Conservation (phyloP, 768 basidiomycete species). For the Mycena haematopus region DNA sequence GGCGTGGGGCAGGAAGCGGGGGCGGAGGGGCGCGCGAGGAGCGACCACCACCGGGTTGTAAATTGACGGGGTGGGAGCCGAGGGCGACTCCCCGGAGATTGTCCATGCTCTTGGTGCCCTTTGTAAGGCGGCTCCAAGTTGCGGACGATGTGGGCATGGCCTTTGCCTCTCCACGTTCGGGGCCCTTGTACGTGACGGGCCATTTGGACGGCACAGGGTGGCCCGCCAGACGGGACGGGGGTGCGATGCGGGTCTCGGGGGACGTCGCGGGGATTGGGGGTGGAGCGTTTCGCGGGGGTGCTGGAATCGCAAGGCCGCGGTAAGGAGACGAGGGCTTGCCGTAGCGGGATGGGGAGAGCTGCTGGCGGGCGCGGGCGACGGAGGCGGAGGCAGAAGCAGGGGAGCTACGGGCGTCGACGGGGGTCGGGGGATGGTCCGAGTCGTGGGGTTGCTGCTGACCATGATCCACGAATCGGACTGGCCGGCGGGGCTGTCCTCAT, state of each 20-base stretch:
- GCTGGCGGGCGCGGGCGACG: slow-evolving; percentile 40
- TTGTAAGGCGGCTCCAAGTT: slow-evolving; percentile 10
- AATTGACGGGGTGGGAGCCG: slow-evolving; percentile 38
- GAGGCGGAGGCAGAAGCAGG: slow-evolving; percentile 34
- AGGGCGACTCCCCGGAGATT: no score
- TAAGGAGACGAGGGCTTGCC: slow-evolving; percentile 43
- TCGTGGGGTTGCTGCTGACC: slow-evolving; percentile 19
- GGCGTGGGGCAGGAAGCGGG: slow-evolving; percentile 44
- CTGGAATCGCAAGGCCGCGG: slow-evolving; percentile 43
- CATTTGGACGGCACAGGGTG: slow-evolving; percentile 54
- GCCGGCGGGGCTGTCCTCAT: slow-evolving; percentile 24
- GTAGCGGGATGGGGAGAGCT: slow-evolving; percentile 37
- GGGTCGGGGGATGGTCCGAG: slow-evolving; percentile 23
- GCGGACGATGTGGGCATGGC: slow-evolving; percentile 14
- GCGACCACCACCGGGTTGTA: slow-evolving; percentile 39
- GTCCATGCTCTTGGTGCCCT: slow-evolving; percentile 35
- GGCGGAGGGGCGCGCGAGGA: slow-evolving; percentile 12
- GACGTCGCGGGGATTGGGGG: slow-evolving; percentile 42
- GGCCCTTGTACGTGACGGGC: slow-evolving; percentile 59
- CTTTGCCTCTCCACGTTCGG: slow-evolving; percentile 43
- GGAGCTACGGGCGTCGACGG: slow-evolving; percentile 22
- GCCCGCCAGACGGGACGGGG: slow-evolving; percentile 43
- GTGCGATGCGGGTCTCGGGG: slow-evolving; percentile 40
- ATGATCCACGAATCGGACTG: slow-evolving; percentile 26
- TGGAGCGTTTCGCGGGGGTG: slow-evolving; percentile 47